phyloP scores from a whole-genome alignment of 139 green algal genomes.

The Edaphochlamys debaryana region DNA sequence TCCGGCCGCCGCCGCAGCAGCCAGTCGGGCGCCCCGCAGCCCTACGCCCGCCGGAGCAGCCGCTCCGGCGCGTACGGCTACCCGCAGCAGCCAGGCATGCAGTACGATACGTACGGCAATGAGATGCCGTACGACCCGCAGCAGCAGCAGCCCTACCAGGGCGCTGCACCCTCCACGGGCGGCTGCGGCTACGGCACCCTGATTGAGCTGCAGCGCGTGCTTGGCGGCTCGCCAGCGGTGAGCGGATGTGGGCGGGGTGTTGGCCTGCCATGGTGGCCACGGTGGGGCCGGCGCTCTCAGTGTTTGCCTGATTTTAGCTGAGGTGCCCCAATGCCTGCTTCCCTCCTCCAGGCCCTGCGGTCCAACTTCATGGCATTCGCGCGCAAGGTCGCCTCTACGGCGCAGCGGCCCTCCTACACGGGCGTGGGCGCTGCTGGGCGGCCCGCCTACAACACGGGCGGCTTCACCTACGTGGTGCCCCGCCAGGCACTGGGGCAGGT shows the following conservation, averaged over 20 bases:
- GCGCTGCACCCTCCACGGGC: background rate
- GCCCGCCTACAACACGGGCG: too few relatives aligned
- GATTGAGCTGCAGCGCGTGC: constrained; percentile 9
- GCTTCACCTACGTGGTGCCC: background rate
- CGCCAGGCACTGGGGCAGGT: background rate
- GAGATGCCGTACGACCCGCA: too few relatives aligned
- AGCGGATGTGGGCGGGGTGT: background rate
- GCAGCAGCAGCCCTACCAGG: background rate
- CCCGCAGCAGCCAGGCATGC: too few relatives aligned
- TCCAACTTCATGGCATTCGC: constrained; percentile 31
- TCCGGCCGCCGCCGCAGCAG: background rate
- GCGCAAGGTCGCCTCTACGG: background rate
- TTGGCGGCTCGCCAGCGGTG: background rate
- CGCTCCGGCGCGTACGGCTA: background rate
- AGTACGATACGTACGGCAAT: too few relatives aligned
- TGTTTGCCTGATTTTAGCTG: too few relatives aligned
- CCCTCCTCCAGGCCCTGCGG: constrained; percentile 10
- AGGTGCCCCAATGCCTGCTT: too few relatives aligned
- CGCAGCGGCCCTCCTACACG: background rate
- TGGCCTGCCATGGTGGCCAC: too few relatives aligned
- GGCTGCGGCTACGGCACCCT: constrained; percentile 4
- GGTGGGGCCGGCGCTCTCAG: too few relatives aligned
- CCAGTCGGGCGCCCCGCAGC: too few relatives aligned
- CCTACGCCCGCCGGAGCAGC: background rate
- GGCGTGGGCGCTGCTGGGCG: too few relatives aligned